Base-by-base conservation (phyloP, 306 rosid genomes). In the Cucumis melo region DNA sequence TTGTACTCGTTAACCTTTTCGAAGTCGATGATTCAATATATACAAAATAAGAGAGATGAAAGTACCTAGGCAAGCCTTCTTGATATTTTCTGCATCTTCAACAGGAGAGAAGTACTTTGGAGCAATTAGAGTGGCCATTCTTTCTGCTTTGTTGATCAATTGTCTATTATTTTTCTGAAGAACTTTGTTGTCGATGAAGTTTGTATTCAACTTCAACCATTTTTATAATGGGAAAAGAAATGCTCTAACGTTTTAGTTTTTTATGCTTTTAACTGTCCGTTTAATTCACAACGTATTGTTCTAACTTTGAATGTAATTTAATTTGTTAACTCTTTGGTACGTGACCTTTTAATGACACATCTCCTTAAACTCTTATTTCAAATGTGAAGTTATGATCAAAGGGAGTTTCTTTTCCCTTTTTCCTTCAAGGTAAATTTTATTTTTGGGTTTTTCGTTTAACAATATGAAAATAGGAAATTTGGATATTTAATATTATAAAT, bases 61-160 rank as follows among this genome's bases (percentile, higher is more conserved):
- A 46, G 39, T 32, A 87, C 91, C 91, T 83, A 79, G 68, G 68
- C 88, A 87, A 65, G 91, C 86, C 61, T 44, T 85, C 86, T 73
- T 87, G 82, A 85, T 85, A 24, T 48, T 78, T 77, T 87, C 82
- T 42, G 87, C 91, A 9, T 87, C 91, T 78, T 83, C 87, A 44
- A 81, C 50, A 4, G 91, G 82, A 56, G 86, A 83, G 74, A 54
- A 85, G 55, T 81, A 78, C 56, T 80, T 80, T 4, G 82, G 80
- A 77, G 72, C 77, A 54, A 78, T 41, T 48, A 80, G 77, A 80
- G 87, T 78, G 56, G 82, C 78, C 91, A 85, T 87, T 67, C 44
- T 24, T 19, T 65, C 6, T 63, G 70, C 13, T 32, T 63, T 63
- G 70, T 63, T 41, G 74, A n/a, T 67, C 54, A 41, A 39, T 2